Conservation (phyloP, 352 stramenopile species). For the Pythium phragmiticola region DNA sequence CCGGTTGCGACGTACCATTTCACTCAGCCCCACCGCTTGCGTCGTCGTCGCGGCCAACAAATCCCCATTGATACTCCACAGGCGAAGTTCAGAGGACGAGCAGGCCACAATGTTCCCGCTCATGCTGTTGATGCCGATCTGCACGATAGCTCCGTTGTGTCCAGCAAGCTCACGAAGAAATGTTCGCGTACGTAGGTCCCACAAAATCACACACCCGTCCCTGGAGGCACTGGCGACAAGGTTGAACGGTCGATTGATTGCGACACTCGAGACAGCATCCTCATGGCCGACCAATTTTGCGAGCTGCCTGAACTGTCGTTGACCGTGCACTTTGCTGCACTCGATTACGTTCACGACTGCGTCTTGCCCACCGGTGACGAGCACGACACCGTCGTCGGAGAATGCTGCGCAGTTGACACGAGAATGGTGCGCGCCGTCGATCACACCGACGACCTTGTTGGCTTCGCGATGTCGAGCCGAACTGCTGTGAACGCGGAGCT, state of each 20-base stretch:
- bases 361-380: slow-evolving; percentile 69
- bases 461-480: slow-evolving; percentile 53
- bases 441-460: slow-evolving; percentile 62
- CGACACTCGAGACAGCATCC: slow-evolving; percentile 55
- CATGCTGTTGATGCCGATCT: slow-evolving; percentile 67
- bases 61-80: slow-evolving; percentile 84
- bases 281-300: slow-evolving; percentile 69
- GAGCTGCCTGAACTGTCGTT: slow-evolving; percentile 66
- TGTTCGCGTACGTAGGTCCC: slow-evolving; percentile 59
- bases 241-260: slow-evolving; percentile 77
- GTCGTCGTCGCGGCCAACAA: slow-evolving; percentile 53
- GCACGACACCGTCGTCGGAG: slow-evolving; percentile 52
- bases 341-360: slow-evolving; percentile 73
- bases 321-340: slow-evolving; percentile 53
- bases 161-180: slow-evolving; percentile 64
- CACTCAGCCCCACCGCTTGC: slow-evolving; percentile 39
- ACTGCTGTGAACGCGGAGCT: slow-evolving; percentile 55
- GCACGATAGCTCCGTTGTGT: slow-evolving; percentile 41
- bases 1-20: slow-evolving; percentile 39
- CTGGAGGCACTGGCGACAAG: slow-evolving; percentile 59
- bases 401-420: slow-evolving; percentile 55
- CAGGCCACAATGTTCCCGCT: slow-evolving; percentile 64
- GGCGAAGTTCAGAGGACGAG: slow-evolving; percentile 46
- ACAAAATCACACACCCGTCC: slow-evolving; percentile 61
- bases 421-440: slow-evolving; percentile 64